Base-by-base conservation (phyloP, 176 grass and related monocot genomes). In the Poa pratensis region DNA sequence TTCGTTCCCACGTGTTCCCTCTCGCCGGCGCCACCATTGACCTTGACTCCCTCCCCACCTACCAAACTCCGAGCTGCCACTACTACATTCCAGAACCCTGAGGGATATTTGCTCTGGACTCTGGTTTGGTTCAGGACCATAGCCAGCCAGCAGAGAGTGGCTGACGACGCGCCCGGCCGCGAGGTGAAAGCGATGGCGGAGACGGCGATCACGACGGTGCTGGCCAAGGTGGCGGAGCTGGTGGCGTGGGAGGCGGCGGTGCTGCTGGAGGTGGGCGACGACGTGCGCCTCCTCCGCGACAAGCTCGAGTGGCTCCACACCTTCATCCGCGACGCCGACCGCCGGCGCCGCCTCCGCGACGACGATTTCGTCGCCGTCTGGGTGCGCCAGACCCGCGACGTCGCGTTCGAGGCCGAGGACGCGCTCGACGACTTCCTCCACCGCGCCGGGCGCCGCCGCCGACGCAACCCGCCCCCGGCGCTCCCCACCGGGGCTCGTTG, bases 271-370 rank as follows among this genome's bases (percentile, higher is more conserved):
- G 88, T 82, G 3, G 73, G 83, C 45, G 83, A 90, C 54, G 88
- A 90, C 54, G 83, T 90, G 22, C 83, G 88, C 79, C 77, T 88
- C 20, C 85, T 93, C 62, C 85, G 80, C 20, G 91, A 93, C 85
- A 88, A 84, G 88, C 88, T 93, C 27, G 91, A 91, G 78, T 93
- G 91, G 91, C 82, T 93, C 4, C 91, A 88, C 85, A 91, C 91
- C 63, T 93, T 93, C 73, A 77, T 93, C 64, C 62, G 85, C 73
- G 88, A 90, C 86, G 91, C 88, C 39, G 88, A 90, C 82, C 82
- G 83, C 67, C 27, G 86, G 12, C 85, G 91, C 49, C 88, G 88
- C 57, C 86, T 71, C 54, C 83, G 84, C 68, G 78, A 88, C 78
- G 80, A 91, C 50, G 78, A 84, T 35, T 93, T 88, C 59, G 82